Evolutionary conservation across 371 early-diverging fungal genomes (phyloP).

Genomic region (Circinella minor): DNA sequence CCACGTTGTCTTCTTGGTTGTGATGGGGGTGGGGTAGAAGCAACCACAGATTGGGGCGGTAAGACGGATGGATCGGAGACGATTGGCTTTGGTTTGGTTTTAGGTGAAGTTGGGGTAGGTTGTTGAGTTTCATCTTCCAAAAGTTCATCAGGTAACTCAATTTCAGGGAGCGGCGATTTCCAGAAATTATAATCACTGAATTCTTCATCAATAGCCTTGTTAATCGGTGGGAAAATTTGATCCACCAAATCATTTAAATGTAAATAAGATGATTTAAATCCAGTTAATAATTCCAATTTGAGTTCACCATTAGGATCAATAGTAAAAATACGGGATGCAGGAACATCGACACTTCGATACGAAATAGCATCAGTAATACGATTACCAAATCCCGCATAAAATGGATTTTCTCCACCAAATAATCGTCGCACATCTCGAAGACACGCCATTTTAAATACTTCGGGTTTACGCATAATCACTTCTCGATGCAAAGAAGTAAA

Average conservation of each 20-base stretch:
- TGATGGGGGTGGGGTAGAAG: conserved; percentile 16
- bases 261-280: conserved; percentile 83
- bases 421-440: conserved; percentile 85
- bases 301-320: conserved; percentile 92
- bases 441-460: conserved; percentile 97
- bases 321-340: conserved; percentile 92
- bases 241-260: conserved; percentile 92
- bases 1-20: conserved; percentile 18
- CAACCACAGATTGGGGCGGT: conserved; percentile 31
- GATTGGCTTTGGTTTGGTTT: conserved; percentile 40
- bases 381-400: conserved; percentile 98
- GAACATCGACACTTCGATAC: conserved; percentile 92
- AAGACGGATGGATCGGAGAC: conserved; percentile 40
- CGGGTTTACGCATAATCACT: conserved; percentile 91
- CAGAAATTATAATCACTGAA: conserved; percentile 89
- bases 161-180: conserved; percentile 56
- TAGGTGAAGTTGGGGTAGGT: conserved; percentile 28
- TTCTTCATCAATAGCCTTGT: conserved; percentile 55
- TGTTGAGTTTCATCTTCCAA: neutral
- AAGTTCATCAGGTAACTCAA: conserved; percentile 50
- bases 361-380: conserved; percentile 89
- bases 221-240: conserved; percentile 87
- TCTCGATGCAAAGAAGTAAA: conserved; percentile 92
- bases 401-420: conserved; percentile 81
- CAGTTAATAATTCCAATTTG: conserved; percentile 82